Evolutionary conservation across 352 stramenopile genomes (phyloP).

Genomic region (Phytophthora lateralis): DNA sequence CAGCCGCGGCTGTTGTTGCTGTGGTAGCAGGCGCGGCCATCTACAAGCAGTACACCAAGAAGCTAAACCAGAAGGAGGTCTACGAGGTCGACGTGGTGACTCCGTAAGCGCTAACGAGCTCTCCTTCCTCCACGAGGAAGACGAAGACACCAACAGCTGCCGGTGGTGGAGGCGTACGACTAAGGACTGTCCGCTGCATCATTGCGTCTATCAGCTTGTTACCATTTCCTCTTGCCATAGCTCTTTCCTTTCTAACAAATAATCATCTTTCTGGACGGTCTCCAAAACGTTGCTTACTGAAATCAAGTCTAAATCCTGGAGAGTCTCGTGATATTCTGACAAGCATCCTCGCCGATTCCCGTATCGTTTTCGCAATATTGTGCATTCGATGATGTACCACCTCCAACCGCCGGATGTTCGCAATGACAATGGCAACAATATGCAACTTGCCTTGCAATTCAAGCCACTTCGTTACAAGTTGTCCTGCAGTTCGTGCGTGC

Average conservation of each 20-base stretch:
- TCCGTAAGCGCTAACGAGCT: constrained; percentile 18
- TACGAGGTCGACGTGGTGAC: constrained; percentile 30
- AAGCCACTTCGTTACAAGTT: no score
- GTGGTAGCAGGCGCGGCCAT: constrained; percentile 29
- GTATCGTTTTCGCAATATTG: constrained; percentile 12
- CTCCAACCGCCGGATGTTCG: not conserved
- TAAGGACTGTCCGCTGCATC: constrained; percentile 18
- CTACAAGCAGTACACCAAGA: constrained; percentile 47
- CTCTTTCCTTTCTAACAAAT: constrained; percentile 4
- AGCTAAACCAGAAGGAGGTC: constrained; percentile 7
- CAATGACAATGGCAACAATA: not conserved
- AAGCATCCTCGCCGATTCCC: not conserved
- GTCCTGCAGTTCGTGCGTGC: constrained; percentile 4
- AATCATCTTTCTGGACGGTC: constrained; percentile 16
- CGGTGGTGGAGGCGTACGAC: constrained; percentile 9
- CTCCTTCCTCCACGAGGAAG: constrained; percentile 13
- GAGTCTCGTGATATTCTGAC: constrained; percentile 18
- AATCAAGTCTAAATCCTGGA: constrained; percentile 16
- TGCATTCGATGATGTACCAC: constrained; percentile 15
- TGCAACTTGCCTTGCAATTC: not conserved
- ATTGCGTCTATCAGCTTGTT: constrained; percentile 8
- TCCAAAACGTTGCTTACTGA: constrained; percentile 12
- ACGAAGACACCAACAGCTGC: constrained; percentile 1
- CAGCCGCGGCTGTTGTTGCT: constrained; percentile 32
- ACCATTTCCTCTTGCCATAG: not conserved